Evolutionary conservation across 345 rosid genomes (phyloP).

Genomic region (Eucalyptus paniculata): DNA sequence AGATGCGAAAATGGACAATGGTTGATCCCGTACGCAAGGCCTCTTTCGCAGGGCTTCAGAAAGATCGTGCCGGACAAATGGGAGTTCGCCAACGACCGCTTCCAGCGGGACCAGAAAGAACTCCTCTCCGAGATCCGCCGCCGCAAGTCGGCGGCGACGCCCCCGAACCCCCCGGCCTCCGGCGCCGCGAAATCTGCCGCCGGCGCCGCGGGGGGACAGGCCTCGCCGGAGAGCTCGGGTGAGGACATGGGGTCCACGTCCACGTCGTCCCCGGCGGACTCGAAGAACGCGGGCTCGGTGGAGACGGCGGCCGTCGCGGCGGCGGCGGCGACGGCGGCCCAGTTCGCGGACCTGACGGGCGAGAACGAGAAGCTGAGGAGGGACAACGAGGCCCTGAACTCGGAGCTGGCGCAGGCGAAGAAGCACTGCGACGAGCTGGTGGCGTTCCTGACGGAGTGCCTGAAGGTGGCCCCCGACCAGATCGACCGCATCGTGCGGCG

Average conservation of each 20-base stretch:
- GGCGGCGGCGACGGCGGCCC: not conserved
- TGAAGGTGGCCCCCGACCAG: constrained; percentile 66
- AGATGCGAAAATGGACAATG: not conserved
- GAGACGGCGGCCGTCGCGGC: constrained; percentile 11
- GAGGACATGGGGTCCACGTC: constrained; percentile 75
- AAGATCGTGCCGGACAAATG: constrained; percentile 39
- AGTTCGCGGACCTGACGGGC: constrained; percentile 46
- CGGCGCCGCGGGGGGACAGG: not conserved
- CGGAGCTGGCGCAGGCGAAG: constrained; percentile 74
- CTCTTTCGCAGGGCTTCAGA: constrained; percentile 13
- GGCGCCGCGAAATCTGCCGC: not conserved
- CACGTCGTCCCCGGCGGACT: constrained; percentile 50
- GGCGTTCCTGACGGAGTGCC: constrained; percentile 39
- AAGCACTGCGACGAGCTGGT: constrained; percentile 64
- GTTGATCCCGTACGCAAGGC: not conserved
- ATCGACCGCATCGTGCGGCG: constrained; percentile 50
- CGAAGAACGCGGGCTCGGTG: constrained; percentile 72
- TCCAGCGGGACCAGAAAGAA: constrained; percentile 20
- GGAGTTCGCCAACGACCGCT: constrained; percentile 45
- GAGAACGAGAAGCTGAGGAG: constrained; percentile 81
- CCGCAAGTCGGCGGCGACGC: constrained; percentile 25
- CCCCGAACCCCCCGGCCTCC: not conserved
- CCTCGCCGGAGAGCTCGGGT: constrained; percentile 56
- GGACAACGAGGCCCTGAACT: constrained; percentile 57
- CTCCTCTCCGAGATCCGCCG: constrained; percentile 22